Percentiles rank a stretch among this genome's conserved stretches.
These are phyloP conservation scores for Syzygium malaccense DNA, from an alignment of 441 rosid species.

Conservation along the genomic window DNA sequence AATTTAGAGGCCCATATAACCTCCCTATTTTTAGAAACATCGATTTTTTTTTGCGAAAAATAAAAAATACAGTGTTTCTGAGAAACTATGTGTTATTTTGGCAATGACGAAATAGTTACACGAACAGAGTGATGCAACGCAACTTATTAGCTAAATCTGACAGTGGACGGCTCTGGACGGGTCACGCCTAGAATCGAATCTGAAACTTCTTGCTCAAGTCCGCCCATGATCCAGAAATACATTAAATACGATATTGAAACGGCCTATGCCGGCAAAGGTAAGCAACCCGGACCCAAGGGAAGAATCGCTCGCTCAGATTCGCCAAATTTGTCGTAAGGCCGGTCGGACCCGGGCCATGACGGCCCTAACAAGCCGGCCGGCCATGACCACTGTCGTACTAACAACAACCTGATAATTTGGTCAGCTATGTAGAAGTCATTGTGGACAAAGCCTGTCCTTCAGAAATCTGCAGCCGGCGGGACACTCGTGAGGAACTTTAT, in stretches of 20 bases:
- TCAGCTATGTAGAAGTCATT: neutral
- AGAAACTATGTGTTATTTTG: too few relatives aligned
- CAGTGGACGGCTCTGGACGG: neutral
- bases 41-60: neutral
- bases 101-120: neutral
- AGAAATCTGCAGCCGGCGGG: neutral
- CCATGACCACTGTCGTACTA: too few relatives aligned
- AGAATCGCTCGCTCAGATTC: too few relatives aligned
- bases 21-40: neutral
- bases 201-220: neutral
- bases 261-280: too few relatives aligned
- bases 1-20: neutral
- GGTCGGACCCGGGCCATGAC: too few relatives aligned
- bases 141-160: neutral
- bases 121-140: neutral
- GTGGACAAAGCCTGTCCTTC: neutral
- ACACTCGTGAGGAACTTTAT: neutral
- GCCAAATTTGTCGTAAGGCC: too few relatives aligned
- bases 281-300: too few relatives aligned
- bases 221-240: neutral
- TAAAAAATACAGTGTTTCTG: neutral
- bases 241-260: neutral
- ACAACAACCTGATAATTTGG: too few relatives aligned
- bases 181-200: neutral
- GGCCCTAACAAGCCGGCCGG: too few relatives aligned